Conservation (phyloP, 1,284 basidiomycete genomes). For the Austroboletus novae-zelandiae region DNA sequence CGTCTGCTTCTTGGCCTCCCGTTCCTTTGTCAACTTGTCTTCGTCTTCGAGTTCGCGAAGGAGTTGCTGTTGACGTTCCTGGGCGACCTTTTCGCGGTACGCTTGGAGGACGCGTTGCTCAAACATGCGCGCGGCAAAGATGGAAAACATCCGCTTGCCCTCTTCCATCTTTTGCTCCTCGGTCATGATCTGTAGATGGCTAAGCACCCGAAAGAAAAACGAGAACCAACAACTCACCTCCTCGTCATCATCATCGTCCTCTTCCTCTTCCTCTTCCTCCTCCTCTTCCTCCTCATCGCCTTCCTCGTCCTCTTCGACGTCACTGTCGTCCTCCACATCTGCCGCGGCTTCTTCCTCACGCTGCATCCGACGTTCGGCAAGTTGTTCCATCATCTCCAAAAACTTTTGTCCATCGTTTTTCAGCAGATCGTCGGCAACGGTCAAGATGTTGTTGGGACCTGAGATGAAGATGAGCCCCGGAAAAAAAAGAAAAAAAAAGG, state of each 20-base stretch:
- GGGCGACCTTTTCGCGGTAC: slow-evolving; percentile 90
- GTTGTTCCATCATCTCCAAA: slow-evolving; percentile 99
- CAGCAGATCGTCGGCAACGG: slow-evolving; percentile 97
- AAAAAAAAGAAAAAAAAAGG: slow-evolving; percentile 5
- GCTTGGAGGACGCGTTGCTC: slow-evolving; percentile 95
- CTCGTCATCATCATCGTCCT: slow-evolving; percentile 46
- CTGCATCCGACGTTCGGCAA: slow-evolving; percentile 91
- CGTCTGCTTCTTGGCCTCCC: slow-evolving; percentile 91
- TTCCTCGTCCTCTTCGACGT: slow-evolving; percentile 51
- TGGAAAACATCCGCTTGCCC: slow-evolving; percentile 98
- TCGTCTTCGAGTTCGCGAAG: slow-evolving; percentile 90
- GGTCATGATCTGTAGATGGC: slow-evolving; percentile 57
- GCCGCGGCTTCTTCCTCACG: slow-evolving; percentile 89
- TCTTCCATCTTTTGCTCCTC: slow-evolving; percentile 97
- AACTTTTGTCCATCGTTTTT: slow-evolving; percentile 99
- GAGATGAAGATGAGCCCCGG: slow-evolving; percentile 5
- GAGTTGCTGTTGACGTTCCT: slow-evolving; percentile 84
- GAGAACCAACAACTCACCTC: slow-evolving; percentile 38
- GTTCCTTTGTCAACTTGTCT: slow-evolving; percentile 74
- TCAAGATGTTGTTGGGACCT: slow-evolving; percentile 87
- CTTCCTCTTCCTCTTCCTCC: slow-evolving; percentile 39
- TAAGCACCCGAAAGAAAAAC: slow-evolving; percentile 10
- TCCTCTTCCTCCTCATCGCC: slow-evolving; percentile 50
- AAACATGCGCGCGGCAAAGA: slow-evolving; percentile 99
- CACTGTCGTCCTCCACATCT: slow-evolving; percentile 59